Base-by-base conservation (phyloP, 2,329 filamentous ascomycete species). In the Venturia pyrina region DNA sequence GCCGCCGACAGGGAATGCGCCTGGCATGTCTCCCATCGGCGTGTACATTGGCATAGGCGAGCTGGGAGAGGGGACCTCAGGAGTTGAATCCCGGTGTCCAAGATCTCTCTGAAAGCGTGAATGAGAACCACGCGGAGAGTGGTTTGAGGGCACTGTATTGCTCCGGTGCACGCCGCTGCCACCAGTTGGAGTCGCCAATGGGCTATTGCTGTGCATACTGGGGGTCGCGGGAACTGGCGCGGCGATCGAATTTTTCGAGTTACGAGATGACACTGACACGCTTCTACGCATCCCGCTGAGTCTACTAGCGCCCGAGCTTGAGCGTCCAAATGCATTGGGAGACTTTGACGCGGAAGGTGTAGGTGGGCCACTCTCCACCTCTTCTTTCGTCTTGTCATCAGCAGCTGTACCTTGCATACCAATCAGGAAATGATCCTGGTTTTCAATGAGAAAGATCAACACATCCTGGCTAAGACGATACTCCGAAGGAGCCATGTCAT, bases 391-490 rank as follows among this genome's bases (percentile, higher is more conserved):
- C 68, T 86, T 87, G 73, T 96, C 91, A 73, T 97, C 93, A n/a
- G 93, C 90, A n/a, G 87, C 93, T n/a, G 93, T 97, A 57, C 95
- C 95, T 74, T 92, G 91, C 95, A 99, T 99, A 65, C 95, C 95
- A 69, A 99, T 96, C 69, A 99, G 81, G 81, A 99, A 99, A 76
- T 96, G 91, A 73, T 99, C 95, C 75, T 99, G 95, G 72, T 99
- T 96, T 74, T 98, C 93, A 70, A 99, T 99, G 70, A 99, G 80
- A 76, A 99, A 99, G 63, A 99, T 96, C 69, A 99, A 84, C 24
- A 99, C 93, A 72, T 95, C 93, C 81, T 99, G 95, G 74, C 96
- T 98, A 6, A 99, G 81, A 41, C 91, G 88, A 75, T 99, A 99
- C 73, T 98, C 93, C 66, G 90, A 86, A 0, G 95, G 95, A 0